These are phyloP conservation scores for Cryptococcus depauperatus DNA, from an alignment of 1,284 basidiomycete species.

Conservation along the genomic window DNA sequence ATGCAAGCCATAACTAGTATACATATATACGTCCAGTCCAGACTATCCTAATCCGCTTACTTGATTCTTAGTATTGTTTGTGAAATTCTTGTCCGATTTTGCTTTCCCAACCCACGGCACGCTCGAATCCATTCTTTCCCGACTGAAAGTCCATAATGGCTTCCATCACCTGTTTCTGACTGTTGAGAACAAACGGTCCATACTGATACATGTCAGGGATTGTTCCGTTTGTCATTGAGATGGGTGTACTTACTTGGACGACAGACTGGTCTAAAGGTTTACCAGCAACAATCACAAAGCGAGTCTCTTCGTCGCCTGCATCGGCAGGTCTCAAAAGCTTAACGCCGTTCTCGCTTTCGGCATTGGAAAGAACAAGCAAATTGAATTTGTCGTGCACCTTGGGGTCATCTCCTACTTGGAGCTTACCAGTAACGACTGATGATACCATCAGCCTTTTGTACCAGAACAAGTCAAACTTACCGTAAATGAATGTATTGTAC, in stretches of 20 bases:
- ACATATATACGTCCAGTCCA: too few relatives aligned
- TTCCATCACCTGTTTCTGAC: slow-evolving; percentile 66
- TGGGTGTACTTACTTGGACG: slow-evolving; percentile 50
- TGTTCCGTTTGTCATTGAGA: neutral
- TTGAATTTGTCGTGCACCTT: slow-evolving; percentile 56
- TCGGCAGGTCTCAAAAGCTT: slow-evolving; percentile 41
- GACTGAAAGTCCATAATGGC: slow-evolving; percentile 74
- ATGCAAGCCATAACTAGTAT: too few relatives aligned
- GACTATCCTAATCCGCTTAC: too few relatives aligned
- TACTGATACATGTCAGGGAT: slow-evolving; percentile 17
- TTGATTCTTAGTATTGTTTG: neutral
- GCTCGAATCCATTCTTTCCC: slow-evolving; percentile 81
- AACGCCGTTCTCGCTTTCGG: slow-evolving; percentile 37
- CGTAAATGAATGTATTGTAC: slow-evolving; percentile 76
- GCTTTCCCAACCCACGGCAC: slow-evolving; percentile 77
- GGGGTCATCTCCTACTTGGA: slow-evolving; percentile 52
- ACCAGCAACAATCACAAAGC: slow-evolving; percentile 71
- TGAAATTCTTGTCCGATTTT: slow-evolving; percentile 54
- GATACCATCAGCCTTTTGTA: neutral
- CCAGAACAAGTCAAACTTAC: slow-evolving; percentile 47
- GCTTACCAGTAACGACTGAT: slow-evolving; percentile 54
- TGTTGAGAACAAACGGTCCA: slow-evolving; percentile 63
- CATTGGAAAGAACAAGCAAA: slow-evolving; percentile 55
- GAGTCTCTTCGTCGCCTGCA: slow-evolving; percentile 55
- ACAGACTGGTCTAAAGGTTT: slow-evolving; percentile 84